Conservation (phyloP, 2,329 filamentous ascomycete genomes). For the Ascochyta koolunga region DNA sequence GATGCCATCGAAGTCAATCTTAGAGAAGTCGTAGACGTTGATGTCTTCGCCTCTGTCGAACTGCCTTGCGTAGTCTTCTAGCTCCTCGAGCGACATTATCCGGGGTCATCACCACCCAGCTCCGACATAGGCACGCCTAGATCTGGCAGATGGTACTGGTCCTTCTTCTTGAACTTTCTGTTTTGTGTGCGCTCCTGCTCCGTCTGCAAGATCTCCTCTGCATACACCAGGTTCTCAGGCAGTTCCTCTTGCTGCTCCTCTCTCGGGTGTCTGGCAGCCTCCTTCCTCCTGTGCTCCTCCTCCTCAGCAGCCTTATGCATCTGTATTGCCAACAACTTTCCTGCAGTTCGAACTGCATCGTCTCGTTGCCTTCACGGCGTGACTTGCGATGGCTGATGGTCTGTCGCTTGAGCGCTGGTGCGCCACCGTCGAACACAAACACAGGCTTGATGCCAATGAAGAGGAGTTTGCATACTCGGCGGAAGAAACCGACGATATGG, state of each 20-base stretch:
- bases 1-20: constrained; percentile 95
- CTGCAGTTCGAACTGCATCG: constrained; percentile 89
- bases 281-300: constrained; percentile 71
- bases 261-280: constrained; percentile 48
- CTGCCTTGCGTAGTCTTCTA: constrained; percentile 91
- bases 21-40: constrained; percentile 87
- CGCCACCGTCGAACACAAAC: constrained; percentile 97
- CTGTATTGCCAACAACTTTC: constrained; percentile 89
- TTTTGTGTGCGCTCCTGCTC: constrained; percentile 74
- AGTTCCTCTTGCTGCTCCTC: constrained; percentile 71
- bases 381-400: constrained; percentile 82
- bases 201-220: constrained; percentile 85
- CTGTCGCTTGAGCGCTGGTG: constrained; percentile 86
- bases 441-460: constrained; percentile 97
- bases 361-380: constrained; percentile 84
- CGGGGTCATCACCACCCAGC: constrained; percentile 93
- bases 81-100: constrained; percentile 93
- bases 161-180: constrained; percentile 85
- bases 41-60: constrained; percentile 94
- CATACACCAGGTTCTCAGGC: constrained; percentile 81
- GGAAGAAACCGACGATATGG: constrained; percentile 97
- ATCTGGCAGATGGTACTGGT: constrained; percentile 93
- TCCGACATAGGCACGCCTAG: constrained; percentile 76
- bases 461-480: constrained; percentile 94
- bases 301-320: constrained; percentile 91